A percentile compares a stretch with the other conserved stretches of the same genome.
These are phyloP conservation scores for Speleostelium caveatum DNA, from an alignment of 78 protist species.

Conservation along the genomic window DNA sequence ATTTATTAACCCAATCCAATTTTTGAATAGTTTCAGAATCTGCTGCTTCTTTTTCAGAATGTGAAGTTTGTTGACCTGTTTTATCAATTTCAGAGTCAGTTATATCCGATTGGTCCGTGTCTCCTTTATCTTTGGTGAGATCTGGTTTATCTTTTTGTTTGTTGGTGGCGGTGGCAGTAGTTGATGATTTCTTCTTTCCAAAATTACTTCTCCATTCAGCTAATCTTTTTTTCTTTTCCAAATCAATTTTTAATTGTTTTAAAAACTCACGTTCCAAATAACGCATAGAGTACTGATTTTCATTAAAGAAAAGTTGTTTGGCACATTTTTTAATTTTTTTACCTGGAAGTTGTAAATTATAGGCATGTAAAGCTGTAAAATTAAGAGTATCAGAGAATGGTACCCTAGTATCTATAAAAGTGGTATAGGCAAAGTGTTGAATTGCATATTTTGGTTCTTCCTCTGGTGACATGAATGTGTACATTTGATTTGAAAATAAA, in stretches of 20 bases:
- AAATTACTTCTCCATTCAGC: background rate
- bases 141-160: slow-evolving; percentile 3
- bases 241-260: background rate
- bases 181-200: background rate
- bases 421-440: background rate
- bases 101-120: background rate
- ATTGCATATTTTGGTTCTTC: background rate
- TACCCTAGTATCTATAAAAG: background rate
- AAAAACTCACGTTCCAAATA: background rate
- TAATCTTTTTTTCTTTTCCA: slow-evolving; percentile 5
- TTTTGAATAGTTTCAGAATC: background rate
- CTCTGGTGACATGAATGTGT: background rate
- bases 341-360: background rate
- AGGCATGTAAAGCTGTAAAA: background rate
- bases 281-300: background rate
- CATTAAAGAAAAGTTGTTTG: background rate
- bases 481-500: background rate
- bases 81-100: background rate
- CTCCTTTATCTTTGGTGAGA: background rate
- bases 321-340: background rate
- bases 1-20: background rate
- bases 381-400: background rate
- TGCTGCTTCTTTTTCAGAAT: background rate
- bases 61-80: background rate
- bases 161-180: background rate